Evolutionary conservation across 495 filamentous ascomycete genomes (phyloP).

Genomic region (Patellaria atrata): DNA sequence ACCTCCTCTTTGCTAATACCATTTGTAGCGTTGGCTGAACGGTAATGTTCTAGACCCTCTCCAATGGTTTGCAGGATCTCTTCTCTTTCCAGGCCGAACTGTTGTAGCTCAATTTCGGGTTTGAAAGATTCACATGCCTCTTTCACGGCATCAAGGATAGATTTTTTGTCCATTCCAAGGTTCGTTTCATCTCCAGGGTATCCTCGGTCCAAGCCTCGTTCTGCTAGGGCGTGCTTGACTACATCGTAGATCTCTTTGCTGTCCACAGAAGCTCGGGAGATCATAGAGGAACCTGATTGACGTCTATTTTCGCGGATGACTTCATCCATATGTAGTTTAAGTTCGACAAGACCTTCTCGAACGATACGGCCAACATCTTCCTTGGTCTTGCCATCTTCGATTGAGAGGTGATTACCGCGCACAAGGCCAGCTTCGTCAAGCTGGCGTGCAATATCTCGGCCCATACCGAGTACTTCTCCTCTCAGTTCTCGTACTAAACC

Average conservation of each 20-base stretch:
- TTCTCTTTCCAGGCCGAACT: slow-evolving; percentile 75
- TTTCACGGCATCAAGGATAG: slow-evolving; percentile 68
- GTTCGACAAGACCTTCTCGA: slow-evolving; percentile 59
- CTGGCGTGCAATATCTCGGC: slow-evolving; percentile 68
- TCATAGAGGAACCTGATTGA: slow-evolving; percentile 40
- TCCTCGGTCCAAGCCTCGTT: slow-evolving; percentile 28
- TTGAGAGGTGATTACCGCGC: slow-evolving; percentile 30
- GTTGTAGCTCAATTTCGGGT: slow-evolving; percentile 78
- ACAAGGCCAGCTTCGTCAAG: slow-evolving; percentile 50
- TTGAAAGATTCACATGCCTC: slow-evolving; percentile 87
- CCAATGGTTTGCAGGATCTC: slow-evolving; percentile 73
- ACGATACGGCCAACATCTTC: slow-evolving; percentile 67
- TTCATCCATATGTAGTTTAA: slow-evolving; percentile 65
- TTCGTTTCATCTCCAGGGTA: background rate
- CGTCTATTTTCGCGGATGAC: slow-evolving; percentile 61
- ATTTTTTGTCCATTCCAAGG: slow-evolving; percentile 50
- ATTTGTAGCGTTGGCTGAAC: slow-evolving; percentile 35
- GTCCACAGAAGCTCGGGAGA: slow-evolving; percentile 44
- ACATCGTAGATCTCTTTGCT: slow-evolving; percentile 68
- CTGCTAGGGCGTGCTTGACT: slow-evolving; percentile 61
- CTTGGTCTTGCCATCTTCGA: slow-evolving; percentile 37
- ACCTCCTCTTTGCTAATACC: slow-evolving; percentile 61
- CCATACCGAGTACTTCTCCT: slow-evolving; percentile 89
- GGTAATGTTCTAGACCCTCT: slow-evolving; percentile 68
- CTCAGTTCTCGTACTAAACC: slow-evolving; percentile 74